A percentile compares a stretch with the other conserved stretches of the same genome.
Conservation (phyloP, 1,284 basidiomycete genomes). For the Macrocystidia cucumis region DNA sequence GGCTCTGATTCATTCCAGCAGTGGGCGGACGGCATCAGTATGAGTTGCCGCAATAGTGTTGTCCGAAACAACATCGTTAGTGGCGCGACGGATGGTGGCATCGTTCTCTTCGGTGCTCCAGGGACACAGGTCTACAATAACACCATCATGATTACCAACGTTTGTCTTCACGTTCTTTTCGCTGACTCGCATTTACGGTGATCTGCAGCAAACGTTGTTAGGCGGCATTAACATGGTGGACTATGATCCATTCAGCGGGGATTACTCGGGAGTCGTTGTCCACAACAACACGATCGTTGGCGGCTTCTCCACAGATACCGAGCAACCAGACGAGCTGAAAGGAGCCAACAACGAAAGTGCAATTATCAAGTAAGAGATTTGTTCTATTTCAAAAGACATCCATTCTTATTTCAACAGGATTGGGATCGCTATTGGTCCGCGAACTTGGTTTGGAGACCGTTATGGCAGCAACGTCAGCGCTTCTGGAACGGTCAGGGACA, state of each 20-base stretch:
- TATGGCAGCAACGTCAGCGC: conserved; percentile 53
- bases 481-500: conserved; percentile 57
- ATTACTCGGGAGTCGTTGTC: conserved; percentile 65
- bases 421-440: conserved; percentile 72
- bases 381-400: conserved; percentile 5
- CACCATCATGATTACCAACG: conserved; percentile 65
- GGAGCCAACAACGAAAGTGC: conserved; percentile 54
- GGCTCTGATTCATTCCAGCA: conserved; percentile 57
- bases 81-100: conserved; percentile 75
- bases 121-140: conserved; percentile 62
- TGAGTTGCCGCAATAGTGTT: conserved; percentile 61
- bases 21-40: conserved; percentile 84
- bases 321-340: conserved; percentile 30
- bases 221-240: conserved; percentile 85
- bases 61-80: conserved; percentile 70
- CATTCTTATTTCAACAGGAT: conserved; percentile 31
- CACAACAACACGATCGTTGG: conserved; percentile 66
- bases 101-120: conserved; percentile 80
- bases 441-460: conserved; percentile 66
- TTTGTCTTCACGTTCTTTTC: conserved; percentile 20
- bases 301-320: conserved; percentile 49
- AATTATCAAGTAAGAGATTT: conserved; percentile 54
- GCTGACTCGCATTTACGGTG: conserved; percentile 3
- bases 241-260: conserved; percentile 63
- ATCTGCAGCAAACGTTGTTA: conserved; percentile 51